Evolutionary conservation across 345 rosid species (phyloP).

Genomic region (Gossypium stocksii): DNA sequence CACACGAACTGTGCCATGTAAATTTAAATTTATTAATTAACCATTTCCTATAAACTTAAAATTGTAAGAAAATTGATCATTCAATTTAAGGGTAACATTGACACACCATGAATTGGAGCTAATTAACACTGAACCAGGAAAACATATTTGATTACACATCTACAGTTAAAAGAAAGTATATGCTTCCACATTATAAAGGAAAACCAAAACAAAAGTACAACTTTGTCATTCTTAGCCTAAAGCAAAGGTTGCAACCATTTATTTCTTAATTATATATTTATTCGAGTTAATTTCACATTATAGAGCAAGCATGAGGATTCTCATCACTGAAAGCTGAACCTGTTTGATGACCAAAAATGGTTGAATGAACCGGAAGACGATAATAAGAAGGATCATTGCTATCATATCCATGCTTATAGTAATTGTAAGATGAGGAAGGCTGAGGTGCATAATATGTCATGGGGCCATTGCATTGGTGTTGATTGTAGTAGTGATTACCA

Average conservation of each 20-base stretch:
- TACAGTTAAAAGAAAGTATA: not conserved
- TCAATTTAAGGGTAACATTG: no score
- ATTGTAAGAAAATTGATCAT: no score
- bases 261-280: not conserved
- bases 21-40: no score
- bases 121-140: no score
- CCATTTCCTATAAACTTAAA: no score
- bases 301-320: slow-evolving; percentile 71
- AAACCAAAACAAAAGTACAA: not conserved
- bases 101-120: no score
- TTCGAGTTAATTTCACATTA: slow-evolving; percentile 40
- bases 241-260: not conserved
- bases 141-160: no score
- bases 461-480: slow-evolving; percentile 62
- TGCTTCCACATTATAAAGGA: not conserved
- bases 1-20: no score
- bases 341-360: slow-evolving; percentile 49
- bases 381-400: slow-evolving; percentile 42
- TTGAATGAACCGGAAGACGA: slow-evolving; percentile 40
- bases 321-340: slow-evolving; percentile 77
- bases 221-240: not conserved
- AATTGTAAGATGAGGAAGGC: slow-evolving; percentile 74
- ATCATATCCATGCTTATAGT: slow-evolving; percentile 80
- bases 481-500: slow-evolving; percentile 35
- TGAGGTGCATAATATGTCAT: slow-evolving; percentile 39